phyloP scores from a whole-genome alignment of 2,329 filamentous ascomycete genomes.

The Diaporthe longicolla region DNA sequence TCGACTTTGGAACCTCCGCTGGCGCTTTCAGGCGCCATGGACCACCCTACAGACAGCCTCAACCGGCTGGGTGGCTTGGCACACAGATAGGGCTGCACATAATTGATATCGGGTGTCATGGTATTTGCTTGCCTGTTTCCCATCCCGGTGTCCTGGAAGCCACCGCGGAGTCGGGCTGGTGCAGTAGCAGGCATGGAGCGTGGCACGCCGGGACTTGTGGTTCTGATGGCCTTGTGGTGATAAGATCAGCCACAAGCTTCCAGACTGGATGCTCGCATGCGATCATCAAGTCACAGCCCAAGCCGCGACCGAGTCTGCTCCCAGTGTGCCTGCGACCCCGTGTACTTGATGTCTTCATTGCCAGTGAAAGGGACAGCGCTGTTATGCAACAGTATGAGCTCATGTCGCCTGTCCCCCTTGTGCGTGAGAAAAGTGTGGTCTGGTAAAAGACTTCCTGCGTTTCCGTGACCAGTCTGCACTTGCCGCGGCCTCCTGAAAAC shows the following conservation, averaged over 20 bases:
- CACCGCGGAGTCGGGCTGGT: background rate
- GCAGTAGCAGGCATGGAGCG: background rate
- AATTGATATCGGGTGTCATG: background rate
- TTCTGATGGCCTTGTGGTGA: background rate
- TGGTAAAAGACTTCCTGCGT: background rate
- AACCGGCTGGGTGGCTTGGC: background rate
- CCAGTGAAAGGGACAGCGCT: background rate
- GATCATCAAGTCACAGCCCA: background rate
- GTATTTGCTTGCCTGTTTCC: background rate
- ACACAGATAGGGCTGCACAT: background rate
- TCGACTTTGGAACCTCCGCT: background rate
- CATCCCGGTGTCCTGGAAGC: constrained; percentile 5
- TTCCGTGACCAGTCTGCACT: background rate
- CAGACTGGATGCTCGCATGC: background rate
- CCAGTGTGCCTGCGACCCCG: background rate
- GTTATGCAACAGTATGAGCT: background rate
- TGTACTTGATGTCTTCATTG: background rate
- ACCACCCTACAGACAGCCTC: background rate
- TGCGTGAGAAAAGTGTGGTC: background rate
- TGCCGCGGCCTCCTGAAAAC: background rate
- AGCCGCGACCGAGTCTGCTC: background rate
- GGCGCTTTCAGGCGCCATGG: background rate
- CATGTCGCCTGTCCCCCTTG: too few relatives aligned
- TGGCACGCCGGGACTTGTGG: background rate
- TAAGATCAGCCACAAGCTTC: background rate